Evolutionary conservation across 2,329 filamentous ascomycete genomes (phyloP), one percentile per base, ranked within the genome.

Genomic region (Cercospora sp.): DNA sequence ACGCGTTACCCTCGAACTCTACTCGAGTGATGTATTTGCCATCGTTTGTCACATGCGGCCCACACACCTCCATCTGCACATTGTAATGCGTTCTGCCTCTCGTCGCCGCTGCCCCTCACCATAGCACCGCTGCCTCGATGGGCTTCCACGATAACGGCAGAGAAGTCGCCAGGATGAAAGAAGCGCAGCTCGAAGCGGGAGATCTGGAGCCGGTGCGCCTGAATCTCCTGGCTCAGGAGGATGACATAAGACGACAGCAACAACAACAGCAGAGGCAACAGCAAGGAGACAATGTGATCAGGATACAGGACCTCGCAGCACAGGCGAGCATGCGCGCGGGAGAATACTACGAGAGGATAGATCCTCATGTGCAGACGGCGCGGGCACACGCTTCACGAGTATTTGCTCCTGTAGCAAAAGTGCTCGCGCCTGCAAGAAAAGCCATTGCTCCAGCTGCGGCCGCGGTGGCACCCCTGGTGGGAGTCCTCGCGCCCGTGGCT

Each of bases 131-230:
- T 23, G 51, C 51, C 33, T 42, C 31, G 48, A 68, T 68, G 66
- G 66, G 66, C 39, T 68, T 68, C 53, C 67, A 68, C 67, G 63
- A 68, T 42, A 68, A 61, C 63, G 67, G 63, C 48, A 58, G 67
- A 48, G 63, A 66, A 36, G 26, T 62, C 23, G 64, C 63, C 48
- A 68, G 67, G 58, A 70, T 69, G 68, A 66, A 68, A 59, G 63
- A 72, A 66, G 70, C 68, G 30, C 57, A 69, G 60, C 62, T 73
- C 36, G 71, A 73, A 59, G 66, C 70, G 61, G 71, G 71, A 62
- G 68, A 73, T 33, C 55, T 73, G 13, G 70, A 72, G 51, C 68
- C 60, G 18, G 60, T 66, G 51, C 57, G 68, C 53, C 59, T 72
- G 39, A 60, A 68, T 62, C 66, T 73, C 65, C 64, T 72, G 60